Evolutionary conservation across 495 filamentous ascomycete genomes (phyloP), one percentile per base, ranked within the genome.

Genomic region (Usnea hakonensis): DNA sequence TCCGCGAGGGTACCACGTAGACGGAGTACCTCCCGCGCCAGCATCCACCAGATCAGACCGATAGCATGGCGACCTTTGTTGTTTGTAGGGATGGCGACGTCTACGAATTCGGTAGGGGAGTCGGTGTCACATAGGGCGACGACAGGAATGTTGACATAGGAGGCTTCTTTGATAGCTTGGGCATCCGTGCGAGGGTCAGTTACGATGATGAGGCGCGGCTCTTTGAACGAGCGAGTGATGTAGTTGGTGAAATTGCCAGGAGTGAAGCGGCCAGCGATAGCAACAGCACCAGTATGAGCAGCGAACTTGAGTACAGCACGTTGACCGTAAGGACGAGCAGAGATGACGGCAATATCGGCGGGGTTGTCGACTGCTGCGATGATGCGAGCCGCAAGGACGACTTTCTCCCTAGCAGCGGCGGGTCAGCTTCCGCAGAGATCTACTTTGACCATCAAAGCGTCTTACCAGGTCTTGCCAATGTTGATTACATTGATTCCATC

Each of bases 201-300:
- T 74, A 98, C 94, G 76, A 98, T 85, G 84, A 98, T 97, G 70
- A 98, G 86, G 76, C 94, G 95, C 73, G 94, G 94, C 82, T 98
- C 94, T 87, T 97, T 97, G 89, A 98, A 98, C 71, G 94, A 97
- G 75, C 94, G 95, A 77, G 94, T 98, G 87, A 97, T 98, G 89
- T 98, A 98, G 83, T 98, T 98, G 85, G 94, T 98, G 88, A 98
- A 98, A 78, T 95, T 96, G 85, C 94, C 94, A 73, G 94, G 94
- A 74, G 94, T 98, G 87, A 98, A 98, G 78, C 94, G 92, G 82
- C 94, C 94, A 71, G 94, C 95, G 75, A 98, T 98, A 75, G 94
- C 90, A 73, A 90, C 90, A 74, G 93, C 91, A 78, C 94, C 93
- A 69, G 93, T 98, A 85, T 98, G 91, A 64, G 89, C 80, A 71